Base-by-base conservation (phyloP, 2,329 filamentous ascomycete species). In the Colletotrichum sp. region DNA sequence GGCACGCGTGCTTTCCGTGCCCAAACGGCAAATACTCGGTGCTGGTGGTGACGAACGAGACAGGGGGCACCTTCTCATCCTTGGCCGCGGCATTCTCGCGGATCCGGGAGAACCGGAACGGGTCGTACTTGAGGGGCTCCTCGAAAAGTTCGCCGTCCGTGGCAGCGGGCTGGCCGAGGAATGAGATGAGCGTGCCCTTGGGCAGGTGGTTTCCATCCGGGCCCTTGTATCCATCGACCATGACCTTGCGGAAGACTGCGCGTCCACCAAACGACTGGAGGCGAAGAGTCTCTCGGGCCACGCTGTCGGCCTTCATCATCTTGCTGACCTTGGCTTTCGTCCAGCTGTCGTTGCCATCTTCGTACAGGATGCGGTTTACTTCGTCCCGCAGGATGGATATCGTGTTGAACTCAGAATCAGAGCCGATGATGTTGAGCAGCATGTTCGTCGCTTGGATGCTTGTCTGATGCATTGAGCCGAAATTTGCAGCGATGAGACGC, bases 211-310 rank as follows among this genome's bases (percentile, higher is more conserved):
- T 65, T 2, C 83, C 84, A 12, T 84, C 82, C 12, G 82, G 79
- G 0, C 83, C 85, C 32, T 76, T 79, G 28, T 85, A 59, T 27
- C 79, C 80, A 32, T 81, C 74, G 12, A 78, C 78, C 70, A 80
- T 77, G 52, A 85, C 79, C 71, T 80, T 80, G 7, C 83, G 84
- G 72, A 81, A 79, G 3, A 80, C 71, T 8, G 80, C 77, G 30
- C 82, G 82, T 3, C 78, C 77, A 2, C 80, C 80, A 19, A 84
- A 82, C 0, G 82, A 79, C 28, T 86, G 72, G 5, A 84, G 63
- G 3, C 87, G 83, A 27, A 88, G 79, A 4, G 87, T 87, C 78
- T 89, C 87, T 15, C 87, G 83, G 3, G 83, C 79, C 1, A 83
- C 82, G 67, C 86, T 88, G 78, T 89, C 87, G 11, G 84, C 79